Base-by-base conservation (phyloP, 2,329 filamentous ascomycete genomes). In the Aureobasidium subglaciale region DNA sequence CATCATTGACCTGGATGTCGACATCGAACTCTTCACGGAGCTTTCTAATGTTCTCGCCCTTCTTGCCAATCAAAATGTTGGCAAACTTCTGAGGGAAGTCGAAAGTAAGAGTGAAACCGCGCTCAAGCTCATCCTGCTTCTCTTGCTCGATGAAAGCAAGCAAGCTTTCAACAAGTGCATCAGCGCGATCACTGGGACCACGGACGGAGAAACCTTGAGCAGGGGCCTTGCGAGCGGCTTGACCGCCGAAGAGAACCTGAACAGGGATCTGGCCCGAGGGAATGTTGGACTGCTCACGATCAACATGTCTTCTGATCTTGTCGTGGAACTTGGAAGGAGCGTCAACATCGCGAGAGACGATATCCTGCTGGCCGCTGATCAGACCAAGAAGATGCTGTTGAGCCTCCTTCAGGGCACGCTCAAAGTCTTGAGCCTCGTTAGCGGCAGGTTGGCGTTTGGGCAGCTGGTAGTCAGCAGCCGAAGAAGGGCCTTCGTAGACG, bases 11-110 rank as follows among this genome's bases (percentile, higher is more conserved):
- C 72, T 96, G 90, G 60, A 99, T 86, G 58, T 86, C 83, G 43
- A 87, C 84, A 65, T 87, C 84, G 58, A 84, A 84, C 65, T 86
- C 84, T 38, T 87, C 84, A 29, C 83, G 80, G 42, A 86, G 73
- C 63, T 83, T 83, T 67, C 83, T 84, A 69, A 87, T 85, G 68
- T 86, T 86, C 64, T 85, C 82, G 50, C 84, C 84, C 35, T 78
- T 78, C 65, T 80, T 81, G 58, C 84, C 84, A 59, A 87, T 86
- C 22, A 87, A 80, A 68, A 95, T 87, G 70, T 96, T 96, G 60
- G 91, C 90, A 67, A 84, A 95, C 73, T 96, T 95, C 68, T 96
- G 88, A 7, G 92, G 92, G 75, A 96, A 99, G 60, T 96, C 90
- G 63, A 97, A 97, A 24, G 81, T 83, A 58, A 88, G 76, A 2